Conservation (phyloP, 352 stramenopile species). For the Achlya hypogyna region DNA sequence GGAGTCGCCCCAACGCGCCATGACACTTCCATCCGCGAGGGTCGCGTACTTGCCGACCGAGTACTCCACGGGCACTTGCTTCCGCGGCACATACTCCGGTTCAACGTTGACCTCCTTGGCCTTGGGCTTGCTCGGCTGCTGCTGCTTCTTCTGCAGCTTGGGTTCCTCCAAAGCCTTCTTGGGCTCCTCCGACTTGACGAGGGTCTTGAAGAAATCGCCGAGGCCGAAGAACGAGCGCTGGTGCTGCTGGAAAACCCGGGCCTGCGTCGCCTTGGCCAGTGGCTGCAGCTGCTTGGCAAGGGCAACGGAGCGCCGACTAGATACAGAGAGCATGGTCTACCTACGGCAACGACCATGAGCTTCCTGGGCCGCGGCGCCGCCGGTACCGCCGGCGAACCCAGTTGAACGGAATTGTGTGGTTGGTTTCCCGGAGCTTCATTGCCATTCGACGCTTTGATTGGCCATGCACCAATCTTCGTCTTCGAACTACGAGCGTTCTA, state of each 20-base stretch:
- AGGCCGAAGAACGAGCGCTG: slow-evolving; percentile 4
- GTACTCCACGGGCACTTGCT: slow-evolving; percentile 39
- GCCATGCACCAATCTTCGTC: not conserved
- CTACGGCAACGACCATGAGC: not conserved
- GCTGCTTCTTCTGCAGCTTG: not conserved
- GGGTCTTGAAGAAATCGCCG: not conserved
- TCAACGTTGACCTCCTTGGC: not conserved
- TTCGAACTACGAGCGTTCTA: not conserved
- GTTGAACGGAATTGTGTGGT: not conserved
- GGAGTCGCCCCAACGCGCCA: slow-evolving; percentile 71
- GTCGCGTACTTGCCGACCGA: slow-evolving; percentile 69
- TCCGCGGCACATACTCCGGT: not conserved
- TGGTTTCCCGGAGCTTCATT: not conserved
- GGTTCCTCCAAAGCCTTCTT: too few species aligned
- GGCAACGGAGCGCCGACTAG: not conserved
- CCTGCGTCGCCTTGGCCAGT: not conserved
- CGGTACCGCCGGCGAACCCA: not conserved
- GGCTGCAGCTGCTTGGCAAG: not conserved
- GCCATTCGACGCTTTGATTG: not conserved
- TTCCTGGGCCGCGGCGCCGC: not conserved
- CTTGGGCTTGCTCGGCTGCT: not conserved
- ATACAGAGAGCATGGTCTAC: slow-evolving; percentile 1
- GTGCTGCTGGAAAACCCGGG: not conserved
- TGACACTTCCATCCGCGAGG: slow-evolving; percentile 77
- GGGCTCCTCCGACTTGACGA: not conserved